Base-by-base conservation (phyloP, 805 yeast genomes). In the Yamadazyma tumulicola region DNA sequence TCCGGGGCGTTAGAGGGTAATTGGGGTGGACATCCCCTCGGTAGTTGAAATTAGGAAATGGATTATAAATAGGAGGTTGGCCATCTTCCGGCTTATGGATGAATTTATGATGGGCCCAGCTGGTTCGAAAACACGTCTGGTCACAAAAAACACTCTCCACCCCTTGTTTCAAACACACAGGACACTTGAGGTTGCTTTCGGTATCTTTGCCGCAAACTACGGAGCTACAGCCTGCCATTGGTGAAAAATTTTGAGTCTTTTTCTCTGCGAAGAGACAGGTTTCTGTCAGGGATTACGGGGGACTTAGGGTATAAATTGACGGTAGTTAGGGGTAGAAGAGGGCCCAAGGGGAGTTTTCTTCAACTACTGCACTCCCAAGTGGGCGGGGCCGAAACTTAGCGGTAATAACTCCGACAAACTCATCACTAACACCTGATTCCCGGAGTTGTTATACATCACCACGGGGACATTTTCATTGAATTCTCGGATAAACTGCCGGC, bases 401-500 rank as follows among this genome's bases (percentile, higher is more conserved):
- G 97, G 97, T 31, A 89, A 64, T 41, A 89, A 63, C 43, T 86
- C 84, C 8, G 64, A 68, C 32, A 86, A 55, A 17, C 5, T 5
- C 37, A 3, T 76, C 64, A 55, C 67, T 68, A 46, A 57, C 45
- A 56, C 64, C 15, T 26, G 29, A 42, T 55, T 49, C 1, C 83
- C 86, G 35, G 72, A 72, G 1, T 52, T 55, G 30, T 76, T 72
- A 52, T 79, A 82, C 93, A 91, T 81, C 53, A 72, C 76, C 2
- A 91, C 59, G 0, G 85, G 83, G 18, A 77, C 51, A 6, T 71
- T 65, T 6, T 55, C 51, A 0, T 79, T 75, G 56, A 89, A 91
- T 56, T 91, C 98, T 24, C 96, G 68, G 20, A 91, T 77, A 36
- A 83, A 75, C 58, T 91, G 98, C 35, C 98, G 69, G 52, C 98